Percentiles rank a stretch among this genome's conserved stretches.
phyloP scores from a whole-genome alignment of 164 flowering plant genomes.

The Taxillus chinensis region DNA sequence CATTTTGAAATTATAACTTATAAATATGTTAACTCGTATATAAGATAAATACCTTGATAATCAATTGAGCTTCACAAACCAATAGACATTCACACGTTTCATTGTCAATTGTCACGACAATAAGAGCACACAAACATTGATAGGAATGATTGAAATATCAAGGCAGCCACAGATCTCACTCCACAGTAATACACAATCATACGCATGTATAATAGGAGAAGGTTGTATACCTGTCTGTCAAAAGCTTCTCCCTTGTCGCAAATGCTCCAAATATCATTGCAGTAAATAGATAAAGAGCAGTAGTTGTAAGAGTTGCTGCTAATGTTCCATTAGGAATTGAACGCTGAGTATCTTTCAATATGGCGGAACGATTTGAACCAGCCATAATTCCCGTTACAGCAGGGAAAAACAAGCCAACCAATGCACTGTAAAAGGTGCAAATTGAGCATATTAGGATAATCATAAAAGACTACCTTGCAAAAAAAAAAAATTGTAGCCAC shows the following conservation, averaged over 20 bases:
- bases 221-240: conserved; percentile 73
- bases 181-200: too few relatives aligned
- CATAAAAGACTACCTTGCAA: neutral
- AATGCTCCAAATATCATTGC: conserved; percentile 88
- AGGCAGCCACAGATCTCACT: too few relatives aligned
- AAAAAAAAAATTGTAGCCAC: too few relatives aligned
- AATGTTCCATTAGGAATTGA: conserved; percentile 95
- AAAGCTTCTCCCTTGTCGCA: conserved; percentile 79
- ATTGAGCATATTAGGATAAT: conserved; percentile 8
- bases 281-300: conserved; percentile 64
- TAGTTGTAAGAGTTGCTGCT: conserved; percentile 81
- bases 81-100: too few relatives aligned
- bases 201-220: neutral
- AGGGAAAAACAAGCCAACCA: conserved; percentile 98
- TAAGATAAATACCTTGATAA: too few relatives aligned
- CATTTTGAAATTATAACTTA: too few relatives aligned
- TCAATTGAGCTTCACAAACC: too few relatives aligned
- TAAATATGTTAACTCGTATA: too few relatives aligned
- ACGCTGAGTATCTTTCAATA: conserved; percentile 90
- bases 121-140: too few relatives aligned
- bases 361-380: conserved; percentile 98
- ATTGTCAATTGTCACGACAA: too few relatives aligned
- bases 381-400: conserved; percentile 99
- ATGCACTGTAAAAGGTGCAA: conserved; percentile 46
- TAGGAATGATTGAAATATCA: too few relatives aligned